phyloP scores from a whole-genome alignment of 2,329 filamentous ascomycete genomes.

The Talaromyces pinophilus region DNA sequence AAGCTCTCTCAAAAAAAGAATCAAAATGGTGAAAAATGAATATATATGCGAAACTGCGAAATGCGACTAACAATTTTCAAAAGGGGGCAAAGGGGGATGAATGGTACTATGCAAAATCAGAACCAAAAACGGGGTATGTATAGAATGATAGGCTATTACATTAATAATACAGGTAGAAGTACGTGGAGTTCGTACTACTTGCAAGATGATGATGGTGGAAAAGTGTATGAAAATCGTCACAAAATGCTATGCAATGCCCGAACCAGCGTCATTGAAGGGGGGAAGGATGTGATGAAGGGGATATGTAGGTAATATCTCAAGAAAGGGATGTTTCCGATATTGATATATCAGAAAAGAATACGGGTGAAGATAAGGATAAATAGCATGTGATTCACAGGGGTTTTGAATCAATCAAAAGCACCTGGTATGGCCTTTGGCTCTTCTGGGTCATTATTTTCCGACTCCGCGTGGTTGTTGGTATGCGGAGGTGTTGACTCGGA shows the following conservation, averaged over 20 bases:
- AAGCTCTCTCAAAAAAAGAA: neutral
- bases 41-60: neutral
- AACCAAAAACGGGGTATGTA: neutral
- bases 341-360: neutral
- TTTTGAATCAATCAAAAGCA: constrained; percentile 14
- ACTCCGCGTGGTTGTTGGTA: constrained; percentile 1
- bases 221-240: constrained; percentile 8
- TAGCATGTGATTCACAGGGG: neutral
- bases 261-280: constrained; percentile 12
- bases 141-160: constrained; percentile 6
- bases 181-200: neutral
- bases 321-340: neutral
- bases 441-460: neutral
- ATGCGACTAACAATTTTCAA: neutral
- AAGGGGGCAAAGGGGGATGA: neutral
- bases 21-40: neutral
- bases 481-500: constrained; percentile 12
- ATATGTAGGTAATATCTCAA: neutral
- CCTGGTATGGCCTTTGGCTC: constrained; percentile 15
- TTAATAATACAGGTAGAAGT: constrained; percentile 12
- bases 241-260: constrained; percentile 17
- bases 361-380: neutral
- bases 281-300: neutral
- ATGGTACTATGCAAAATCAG: neutral
- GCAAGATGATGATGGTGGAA: neutral